Base-by-base conservation (phyloP, 2,329 filamentous ascomycete species). In the Paraconiothyrium sp. region DNA sequence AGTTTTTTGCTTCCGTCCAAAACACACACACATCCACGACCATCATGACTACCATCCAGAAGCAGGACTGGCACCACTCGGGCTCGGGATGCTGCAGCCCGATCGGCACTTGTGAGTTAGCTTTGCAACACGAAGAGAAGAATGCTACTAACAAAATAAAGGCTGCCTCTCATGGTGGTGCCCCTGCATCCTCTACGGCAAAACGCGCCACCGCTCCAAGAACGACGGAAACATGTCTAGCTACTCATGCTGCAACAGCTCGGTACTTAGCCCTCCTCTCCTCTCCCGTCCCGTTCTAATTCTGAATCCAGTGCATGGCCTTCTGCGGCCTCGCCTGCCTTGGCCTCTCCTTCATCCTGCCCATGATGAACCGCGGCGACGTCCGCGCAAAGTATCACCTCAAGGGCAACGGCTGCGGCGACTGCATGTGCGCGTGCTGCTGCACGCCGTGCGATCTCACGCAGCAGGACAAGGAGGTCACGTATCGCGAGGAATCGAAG, bases 401-500 rank as follows among this genome's bases (percentile, higher is more conserved):
- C 47, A 65, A 68, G 5, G 74, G 74, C 43, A 74, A 74, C 46
- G 72, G 60, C 10, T 76, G 74, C 65, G 72, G 65, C 13, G 75
- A 77, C 59, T 77, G 74, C 59, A 60, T 76, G 30, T 76, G 73
- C 52, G 73, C 75, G 4, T 76, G 72, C 67, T 77, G 71, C 66
- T 78, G 75, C 61, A 39, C 13, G n/a, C 72, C 72, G 13, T 78
- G 75, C 62, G 74, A 76, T 67, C 54, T 76, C 20, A 67, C 67
- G 16, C 75, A 78, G 63, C 74, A 76, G 55, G 74, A 76, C 7
- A 78, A 78, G 65, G 75, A 78, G 57, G 59, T 64, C 10, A 46
- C 65, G 54, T 70, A 61, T 43, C 67, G 71, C 2, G 74, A 76
- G 63, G 54, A 60, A 34, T 59, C 59, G 24, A 60, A 50, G 55